phyloP scores from a whole-genome alignment of 2,329 filamentous ascomycete species.

The Paecilomyces niveus region DNA sequence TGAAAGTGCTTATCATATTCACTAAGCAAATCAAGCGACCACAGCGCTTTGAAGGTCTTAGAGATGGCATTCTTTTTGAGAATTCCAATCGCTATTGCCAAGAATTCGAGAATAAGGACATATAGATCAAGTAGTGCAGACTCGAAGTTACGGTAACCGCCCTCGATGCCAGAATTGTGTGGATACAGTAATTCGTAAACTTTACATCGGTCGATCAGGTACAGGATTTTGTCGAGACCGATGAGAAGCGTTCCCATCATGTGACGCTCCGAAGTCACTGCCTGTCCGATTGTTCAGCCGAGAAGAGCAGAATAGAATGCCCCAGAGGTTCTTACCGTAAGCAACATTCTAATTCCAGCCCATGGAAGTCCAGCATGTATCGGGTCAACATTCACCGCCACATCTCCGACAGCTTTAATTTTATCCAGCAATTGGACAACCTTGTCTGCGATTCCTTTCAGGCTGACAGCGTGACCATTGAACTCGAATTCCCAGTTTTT shows the following conservation, averaged over 20 bases:
- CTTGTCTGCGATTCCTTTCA: too few species aligned
- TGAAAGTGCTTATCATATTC: conserved; percentile 6
- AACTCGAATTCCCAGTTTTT: too few species aligned
- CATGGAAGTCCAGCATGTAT: conserved; percentile 9
- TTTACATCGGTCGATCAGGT: conserved; percentile 2
- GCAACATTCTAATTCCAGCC: conserved; percentile 9
- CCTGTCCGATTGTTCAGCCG: too few species aligned
- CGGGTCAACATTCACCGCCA: conserved; percentile 7
- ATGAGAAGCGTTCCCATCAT: conserved; percentile 1
- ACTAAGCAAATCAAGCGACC: conserved; percentile 2
- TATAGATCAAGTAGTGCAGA: too few species aligned
- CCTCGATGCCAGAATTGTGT: neutral
- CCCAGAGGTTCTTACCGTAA: conserved; percentile 4
- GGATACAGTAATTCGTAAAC: conserved; percentile 4
- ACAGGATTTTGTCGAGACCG: conserved; percentile 2
- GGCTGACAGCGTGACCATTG: too few species aligned
- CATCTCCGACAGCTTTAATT: conserved; percentile 8
- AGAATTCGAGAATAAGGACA: too few species aligned
- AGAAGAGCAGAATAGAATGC: too few species aligned
- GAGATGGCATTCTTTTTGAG: too few species aligned
- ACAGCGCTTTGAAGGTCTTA: too few species aligned
- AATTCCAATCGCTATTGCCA: too few species aligned
- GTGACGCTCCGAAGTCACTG: neutral
- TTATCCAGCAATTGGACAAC: neutral
- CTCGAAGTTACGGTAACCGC: too few species aligned